Evolutionary conservation across 257 asterid species (phyloP), one percentile per base, ranked within the genome.

Genomic region (Rubia yunnanensis): DNA sequence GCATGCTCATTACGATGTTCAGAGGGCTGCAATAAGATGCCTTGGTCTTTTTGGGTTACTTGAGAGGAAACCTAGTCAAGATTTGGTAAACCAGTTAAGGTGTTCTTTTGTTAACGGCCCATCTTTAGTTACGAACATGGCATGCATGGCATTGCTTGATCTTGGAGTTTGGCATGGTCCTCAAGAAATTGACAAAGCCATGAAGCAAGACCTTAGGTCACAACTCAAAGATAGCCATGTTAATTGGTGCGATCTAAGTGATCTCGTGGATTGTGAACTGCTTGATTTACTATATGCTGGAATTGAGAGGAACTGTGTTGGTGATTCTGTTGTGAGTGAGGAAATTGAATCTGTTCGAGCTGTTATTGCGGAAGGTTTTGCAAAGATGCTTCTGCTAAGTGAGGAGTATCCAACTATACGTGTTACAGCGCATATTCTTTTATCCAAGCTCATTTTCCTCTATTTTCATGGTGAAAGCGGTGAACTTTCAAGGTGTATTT

Each of bases 81-180:
- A 75, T 73, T 64, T 88, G 74, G 85, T 87, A 44, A 92, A 79
- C 54, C 97, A 89, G 76, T 76, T 92, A 74, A 83, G 95, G 76
- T 64, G 64, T 67, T 82, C 95, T 38, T 89, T 87, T 72, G 73
- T 73, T 38, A 79, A 81, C 56, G 96, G 94, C 7, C 87, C 96
- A 54, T 70, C 83, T 31, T 54, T 72, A 22, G 46, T 84, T 48
- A 72, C 83, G 58, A 63, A 76, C 72, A 82, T 92, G 87, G 91
- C 97, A 59, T 78, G 88, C 64, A 92, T 82, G 82, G 88, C 97
- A 26, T 73, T 92, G 76, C 88, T 92, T 72, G 99, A 92, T 79
- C 97, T 92, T 77, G 99, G 81, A 78, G 72, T 83, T 63, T 92
- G 97, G 99, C 96, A 92, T 67, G 88, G 96, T 69, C 86, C 84